A percentile compares a stretch with the other conserved stretches of the same genome.
Conservation (phyloP, 768 basidiomycete species). For the Imleria badia region DNA sequence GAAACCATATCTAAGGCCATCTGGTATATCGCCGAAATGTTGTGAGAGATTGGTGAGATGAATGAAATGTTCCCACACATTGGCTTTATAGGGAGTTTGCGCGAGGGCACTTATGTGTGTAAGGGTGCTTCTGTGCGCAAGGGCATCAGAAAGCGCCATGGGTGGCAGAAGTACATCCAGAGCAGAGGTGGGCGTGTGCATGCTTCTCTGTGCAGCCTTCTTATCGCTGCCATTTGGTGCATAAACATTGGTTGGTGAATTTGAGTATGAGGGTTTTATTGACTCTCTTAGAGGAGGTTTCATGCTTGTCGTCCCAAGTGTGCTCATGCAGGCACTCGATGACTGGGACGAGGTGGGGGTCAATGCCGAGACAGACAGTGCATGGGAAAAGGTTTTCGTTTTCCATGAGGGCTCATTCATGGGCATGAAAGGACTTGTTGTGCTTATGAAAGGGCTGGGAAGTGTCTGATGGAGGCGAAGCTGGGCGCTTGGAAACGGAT, state of each 20-base stretch:
- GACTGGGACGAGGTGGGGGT: background rate
- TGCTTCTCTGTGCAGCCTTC: background rate
- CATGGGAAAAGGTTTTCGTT: no score
- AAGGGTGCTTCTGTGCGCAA: no score
- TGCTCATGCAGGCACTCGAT: background rate
- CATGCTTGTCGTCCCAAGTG: background rate
- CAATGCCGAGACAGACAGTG: background rate
- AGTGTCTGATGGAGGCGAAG: no score
- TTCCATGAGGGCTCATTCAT: background rate
- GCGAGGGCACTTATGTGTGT: background rate
- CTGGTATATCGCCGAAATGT: background rate
- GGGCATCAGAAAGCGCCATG: background rate
- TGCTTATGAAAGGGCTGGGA: no score
- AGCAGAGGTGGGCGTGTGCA: background rate
- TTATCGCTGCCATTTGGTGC: background rate
- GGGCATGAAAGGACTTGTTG: background rate
- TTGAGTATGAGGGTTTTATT: background rate
- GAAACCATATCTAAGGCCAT: background rate
- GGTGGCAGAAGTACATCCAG: background rate
- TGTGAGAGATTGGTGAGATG: rapidly evolving
- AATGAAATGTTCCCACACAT: background rate
- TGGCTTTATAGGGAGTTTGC: background rate
- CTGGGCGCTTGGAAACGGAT: no score
- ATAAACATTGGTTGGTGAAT: background rate
- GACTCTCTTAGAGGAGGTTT: background rate